phyloP scores from a whole-genome alignment of 208 protist species.

The Porcisia hertigi region DNA sequence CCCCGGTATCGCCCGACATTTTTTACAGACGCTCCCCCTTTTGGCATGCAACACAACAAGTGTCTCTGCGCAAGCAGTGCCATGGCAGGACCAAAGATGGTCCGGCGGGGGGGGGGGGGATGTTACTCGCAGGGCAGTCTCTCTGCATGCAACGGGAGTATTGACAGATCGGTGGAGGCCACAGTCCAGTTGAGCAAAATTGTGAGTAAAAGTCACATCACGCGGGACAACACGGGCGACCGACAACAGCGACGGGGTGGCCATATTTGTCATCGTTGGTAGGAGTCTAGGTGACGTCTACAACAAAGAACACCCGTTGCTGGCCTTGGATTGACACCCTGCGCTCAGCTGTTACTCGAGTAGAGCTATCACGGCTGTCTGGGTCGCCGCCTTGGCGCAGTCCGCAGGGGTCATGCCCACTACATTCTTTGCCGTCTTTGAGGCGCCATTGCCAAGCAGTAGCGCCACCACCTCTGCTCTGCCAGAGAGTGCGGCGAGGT shows the following conservation, averaged over 20 bases:
- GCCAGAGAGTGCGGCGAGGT: conserved; percentile 67
- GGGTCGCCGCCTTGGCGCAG: conserved; percentile 45
- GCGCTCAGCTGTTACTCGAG: background rate
- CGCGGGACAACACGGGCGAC: background rate
- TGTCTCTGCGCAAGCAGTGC: background rate
- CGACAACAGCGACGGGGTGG: background rate
- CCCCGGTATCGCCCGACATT: background rate
- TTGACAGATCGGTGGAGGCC: background rate
- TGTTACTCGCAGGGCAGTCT: background rate
- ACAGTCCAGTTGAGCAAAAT: background rate
- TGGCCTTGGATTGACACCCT: background rate
- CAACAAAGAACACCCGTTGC: background rate
- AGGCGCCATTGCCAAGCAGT: conserved; percentile 55
- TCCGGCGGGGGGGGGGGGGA: background rate
- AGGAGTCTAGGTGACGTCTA: background rate
- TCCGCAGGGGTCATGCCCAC: conserved; percentile 58
- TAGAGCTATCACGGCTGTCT: conserved; percentile 31
- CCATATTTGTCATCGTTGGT: background rate
- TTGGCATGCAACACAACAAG: background rate
- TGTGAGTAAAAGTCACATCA: background rate
- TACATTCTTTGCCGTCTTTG: conserved; percentile 58
- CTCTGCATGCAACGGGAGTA: background rate
- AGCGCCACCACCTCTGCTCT: conserved; percentile 34
- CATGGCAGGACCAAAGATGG: background rate
- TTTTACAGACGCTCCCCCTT: background rate